A percentile compares a stretch with the other conserved stretches of the same genome.
Conservation (phyloP, 345 rosid genomes). For the Linum tenue region DNA sequence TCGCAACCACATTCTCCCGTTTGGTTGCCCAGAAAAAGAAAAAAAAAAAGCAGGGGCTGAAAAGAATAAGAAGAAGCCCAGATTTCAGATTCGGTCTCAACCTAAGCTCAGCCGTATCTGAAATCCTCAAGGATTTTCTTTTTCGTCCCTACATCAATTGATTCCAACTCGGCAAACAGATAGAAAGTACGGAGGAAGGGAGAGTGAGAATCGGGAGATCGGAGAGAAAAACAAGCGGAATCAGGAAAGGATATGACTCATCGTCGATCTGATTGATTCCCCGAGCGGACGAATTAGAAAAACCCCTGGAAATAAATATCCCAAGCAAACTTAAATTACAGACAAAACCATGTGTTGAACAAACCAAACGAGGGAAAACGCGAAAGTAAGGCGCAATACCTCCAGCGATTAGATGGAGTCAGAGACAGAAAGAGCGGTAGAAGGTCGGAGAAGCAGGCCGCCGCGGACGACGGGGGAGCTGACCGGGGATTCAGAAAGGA, state of each 20-base stretch:
- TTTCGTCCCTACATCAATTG: too few species aligned
- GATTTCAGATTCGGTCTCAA: neutral
- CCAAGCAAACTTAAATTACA: conserved; percentile 13
- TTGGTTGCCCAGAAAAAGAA: neutral
- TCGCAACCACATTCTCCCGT: too few species aligned
- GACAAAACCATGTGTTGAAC: conserved; percentile 7
- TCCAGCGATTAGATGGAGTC: too few species aligned
- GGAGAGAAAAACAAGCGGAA: neutral
- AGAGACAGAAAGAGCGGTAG: too few species aligned
- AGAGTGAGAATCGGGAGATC: neutral
- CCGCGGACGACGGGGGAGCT: too few species aligned
- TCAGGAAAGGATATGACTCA: conserved; percentile 60
- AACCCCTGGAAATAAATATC: too few species aligned
- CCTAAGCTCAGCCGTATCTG: too few species aligned
- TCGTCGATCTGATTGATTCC: conserved; percentile 6
- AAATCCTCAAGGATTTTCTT: too few species aligned
- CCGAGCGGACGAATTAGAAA: neutral
- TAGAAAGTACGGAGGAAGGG: too few species aligned
- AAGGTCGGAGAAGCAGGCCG: too few species aligned
- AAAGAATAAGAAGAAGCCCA: neutral
- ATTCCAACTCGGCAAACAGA: too few species aligned
- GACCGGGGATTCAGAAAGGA: too few species aligned
- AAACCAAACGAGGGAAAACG: conserved; percentile 7
- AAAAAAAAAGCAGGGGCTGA: neutral
- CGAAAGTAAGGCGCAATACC: neutral